phyloP scores from a whole-genome alignment of 352 stramenopile species.

The Globisporangium polare region DNA sequence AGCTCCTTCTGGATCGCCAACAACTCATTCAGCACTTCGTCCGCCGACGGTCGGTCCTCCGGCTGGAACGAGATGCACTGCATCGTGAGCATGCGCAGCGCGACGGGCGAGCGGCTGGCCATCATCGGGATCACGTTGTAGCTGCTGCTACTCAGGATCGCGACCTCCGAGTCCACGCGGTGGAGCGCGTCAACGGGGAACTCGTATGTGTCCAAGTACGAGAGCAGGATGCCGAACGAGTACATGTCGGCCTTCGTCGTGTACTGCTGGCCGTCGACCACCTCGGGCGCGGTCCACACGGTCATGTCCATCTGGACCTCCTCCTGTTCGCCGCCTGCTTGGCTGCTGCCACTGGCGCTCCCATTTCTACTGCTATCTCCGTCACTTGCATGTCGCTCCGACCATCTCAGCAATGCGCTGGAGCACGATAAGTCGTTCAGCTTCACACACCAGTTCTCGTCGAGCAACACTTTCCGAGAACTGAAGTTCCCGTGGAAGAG shows the following conservation, averaged over 20 bases:
- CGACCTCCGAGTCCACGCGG: conserved; percentile 38
- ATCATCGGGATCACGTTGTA: conserved; percentile 9
- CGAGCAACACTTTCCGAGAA: conserved; percentile 38
- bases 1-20: conserved; percentile 19
- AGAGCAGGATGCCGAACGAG: conserved; percentile 36
- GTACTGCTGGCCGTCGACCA: conserved; percentile 41
- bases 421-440: conserved; percentile 40
- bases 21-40: conserved; percentile 30
- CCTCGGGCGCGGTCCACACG: conserved; percentile 39
- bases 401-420: conserved; percentile 36
- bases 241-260: conserved; percentile 45
- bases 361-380: not conserved
- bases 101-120: conserved; percentile 23
- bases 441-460: conserved; percentile 35
- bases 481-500: conserved; percentile 45
- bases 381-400: conserved; percentile 20
- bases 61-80: conserved; percentile 42
- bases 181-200: conserved; percentile 28
- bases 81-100: conserved; percentile 33
- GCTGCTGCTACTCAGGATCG: conserved; percentile 29
- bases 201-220: conserved; percentile 36
- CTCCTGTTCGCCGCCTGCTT: not conserved
- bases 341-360: not conserved
- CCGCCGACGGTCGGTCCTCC: conserved; percentile 32
- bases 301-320: conserved; percentile 48